Evolutionary conservation across 2,329 filamentous ascomycete genomes (phyloP), one percentile per base, ranked within the genome.

Genomic region (Microdochium paspali): DNA sequence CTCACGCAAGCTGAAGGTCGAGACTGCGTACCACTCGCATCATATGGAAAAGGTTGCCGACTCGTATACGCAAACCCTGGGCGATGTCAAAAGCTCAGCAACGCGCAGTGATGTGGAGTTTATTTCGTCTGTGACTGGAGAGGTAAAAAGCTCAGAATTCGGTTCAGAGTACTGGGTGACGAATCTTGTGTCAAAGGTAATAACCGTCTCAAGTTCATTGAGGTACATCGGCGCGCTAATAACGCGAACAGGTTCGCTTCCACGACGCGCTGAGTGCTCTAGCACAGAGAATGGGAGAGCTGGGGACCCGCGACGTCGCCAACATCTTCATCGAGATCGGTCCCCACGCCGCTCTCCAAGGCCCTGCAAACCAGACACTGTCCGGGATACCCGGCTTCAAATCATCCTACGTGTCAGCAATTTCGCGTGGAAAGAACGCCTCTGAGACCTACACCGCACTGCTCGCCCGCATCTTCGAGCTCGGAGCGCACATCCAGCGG

Each of bases 271-370:
- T 57, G 1, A 30, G 15, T 7, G 20, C 48, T 58, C 4, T 43
- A 59, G 0, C 15, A 18, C n/a, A 40, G 21, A 23, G 23, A 12
- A 18, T 45, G 24, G 53, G 51, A 25, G 24, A 24, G 23, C 15
- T 49, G 46, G 13, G 54, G 45, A 44, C 50, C 48, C 15, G 52
- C 13, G 26, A 28, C 13, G 26, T 28, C 45, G 56, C 53, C 10
- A 42, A 42, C 1, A 23, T 56, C 1, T 54, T 57, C 24, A 13
- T 67, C 2, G 64, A 68, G 35, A 44, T 68, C 3, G 64, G 65
- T 0, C 65, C 65, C 2, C 64, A 67, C 42, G 59, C 68, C 0
- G 67, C 68, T 0, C 60, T 74, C 0, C 64, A 66, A 46, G 66
- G 65, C 0, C 71, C 72, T 0, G 51, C 63, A 18, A 66, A 66